Base-by-base conservation (phyloP, 2,329 filamentous ascomycete genomes). In the Graphiopsis chlorocephala region DNA sequence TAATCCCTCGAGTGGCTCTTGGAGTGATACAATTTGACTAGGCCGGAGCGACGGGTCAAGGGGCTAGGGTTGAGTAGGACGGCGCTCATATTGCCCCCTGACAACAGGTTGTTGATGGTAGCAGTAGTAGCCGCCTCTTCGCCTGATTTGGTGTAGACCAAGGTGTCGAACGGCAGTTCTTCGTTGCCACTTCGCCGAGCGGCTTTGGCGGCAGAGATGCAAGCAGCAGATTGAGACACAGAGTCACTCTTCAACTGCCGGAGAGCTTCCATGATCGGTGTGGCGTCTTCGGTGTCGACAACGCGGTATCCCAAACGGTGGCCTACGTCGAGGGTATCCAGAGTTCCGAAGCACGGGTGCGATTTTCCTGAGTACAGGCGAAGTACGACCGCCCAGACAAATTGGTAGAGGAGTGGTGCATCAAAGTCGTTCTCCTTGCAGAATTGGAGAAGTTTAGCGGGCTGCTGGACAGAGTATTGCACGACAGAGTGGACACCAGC, bases 341-440 rank as follows among this genome's bases (percentile, higher is more conserved):
- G 35, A 25, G 45, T 50, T 10, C 60, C 60, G 17, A 62, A 62
- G 35, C 60, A 55, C 8, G 60, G 53, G 17, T 55, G 47, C 20
- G 60, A 33, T 20, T 55, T 20, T 4, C 60, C 60, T 2, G 60
- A 53, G 25, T 62, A 62, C 4, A 62, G 48, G 14, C 60, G 60
- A n/a, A 62, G 60, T 23, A 62, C 60, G 25, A 62, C 20, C 8
- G 60, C 60, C 60, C 60, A 62, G 17, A 45, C 60, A 17, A 62
- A 62, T 29, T 62, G 60, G 31, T 62, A 62, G 11, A 62, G 20
- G 5, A 62, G 17, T 1, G 60, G 47, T 14, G 48, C 60, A 15
- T 62, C 48, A 7, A 55, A 55, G 12, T 62, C 60, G 15, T 62
- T 62, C 48, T 62, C 60, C 33, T 62, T 62, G 25, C 60, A 62